Conservation (phyloP, 2,329 filamentous ascomycete genomes). For the Lachnellula subtilissima region DNA sequence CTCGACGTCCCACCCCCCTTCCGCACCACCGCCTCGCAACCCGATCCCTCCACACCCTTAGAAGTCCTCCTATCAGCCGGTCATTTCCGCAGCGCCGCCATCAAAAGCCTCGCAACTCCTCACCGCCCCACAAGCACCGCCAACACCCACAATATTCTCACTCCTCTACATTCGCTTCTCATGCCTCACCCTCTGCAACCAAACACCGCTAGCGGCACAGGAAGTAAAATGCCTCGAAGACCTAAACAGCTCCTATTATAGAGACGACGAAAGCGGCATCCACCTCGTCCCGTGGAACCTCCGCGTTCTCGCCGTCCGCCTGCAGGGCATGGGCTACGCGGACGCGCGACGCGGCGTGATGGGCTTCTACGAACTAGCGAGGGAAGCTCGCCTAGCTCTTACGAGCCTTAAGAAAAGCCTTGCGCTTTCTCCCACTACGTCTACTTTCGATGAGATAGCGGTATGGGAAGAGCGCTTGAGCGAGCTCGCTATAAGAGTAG, state of each 20-base stretch:
- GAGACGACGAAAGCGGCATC: slow-evolving; percentile 46
- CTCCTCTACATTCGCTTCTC: slow-evolving; percentile 77
- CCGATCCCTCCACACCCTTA: slow-evolving; percentile 59
- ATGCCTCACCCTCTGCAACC: slow-evolving; percentile 74
- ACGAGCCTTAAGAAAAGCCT: slow-evolving; percentile 38
- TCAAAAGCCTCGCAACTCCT: slow-evolving; percentile 60
- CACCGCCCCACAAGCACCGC: slow-evolving; percentile 46
- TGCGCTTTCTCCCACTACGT: not conserved
- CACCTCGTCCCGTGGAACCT: slow-evolving; percentile 85
- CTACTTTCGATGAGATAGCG: slow-evolving; percentile 38
- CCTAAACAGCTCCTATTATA: slow-evolving; percentile 52
- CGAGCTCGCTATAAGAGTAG: slow-evolving; percentile 68
- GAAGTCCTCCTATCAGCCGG: slow-evolving; percentile 63
- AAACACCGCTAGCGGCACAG: slow-evolving; percentile 62
- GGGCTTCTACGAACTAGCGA: slow-evolving; percentile 81
- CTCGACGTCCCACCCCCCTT: slow-evolving; percentile 60
- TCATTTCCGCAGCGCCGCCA: slow-evolving; percentile 76
- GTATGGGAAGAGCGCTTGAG: slow-evolving; percentile 68
- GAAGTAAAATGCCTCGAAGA: slow-evolving; percentile 62
- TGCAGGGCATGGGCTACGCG: slow-evolving; percentile 81
- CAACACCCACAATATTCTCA: slow-evolving; percentile 64
- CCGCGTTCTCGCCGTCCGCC: slow-evolving; percentile 72
- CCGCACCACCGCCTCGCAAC: slow-evolving; percentile 61
- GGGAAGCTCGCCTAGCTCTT: slow-evolving; percentile 66
- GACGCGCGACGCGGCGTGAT: slow-evolving; percentile 82